Evolutionary conservation across 306 rosid genomes (phyloP).

Genomic region (Pterocarpus macrocarpus): DNA sequence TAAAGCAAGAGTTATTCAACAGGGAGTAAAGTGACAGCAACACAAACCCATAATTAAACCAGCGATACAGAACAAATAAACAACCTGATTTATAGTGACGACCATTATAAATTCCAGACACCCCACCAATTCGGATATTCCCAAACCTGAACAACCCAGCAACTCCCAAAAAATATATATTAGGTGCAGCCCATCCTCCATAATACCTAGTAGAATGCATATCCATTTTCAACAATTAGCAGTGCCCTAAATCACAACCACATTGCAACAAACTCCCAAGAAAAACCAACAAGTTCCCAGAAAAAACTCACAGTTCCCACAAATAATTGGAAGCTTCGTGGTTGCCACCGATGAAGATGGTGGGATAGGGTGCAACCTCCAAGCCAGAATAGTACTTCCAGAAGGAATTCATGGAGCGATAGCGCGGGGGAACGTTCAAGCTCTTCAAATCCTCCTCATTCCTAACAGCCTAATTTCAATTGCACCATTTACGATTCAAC

Average conservation of each 20-base stretch:
- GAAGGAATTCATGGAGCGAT: constrained; percentile 79
- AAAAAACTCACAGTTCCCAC: constrained; percentile 91
- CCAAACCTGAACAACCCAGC: constrained; percentile 95
- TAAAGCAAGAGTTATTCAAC: neutral
- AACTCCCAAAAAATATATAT: constrained; percentile 87
- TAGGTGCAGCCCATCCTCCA: constrained; percentile 99
- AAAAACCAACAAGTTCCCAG: constrained; percentile 21
- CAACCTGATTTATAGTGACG: constrained; percentile 78
- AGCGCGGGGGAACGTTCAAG: constrained; percentile 71
- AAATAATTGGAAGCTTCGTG: constrained; percentile 94
- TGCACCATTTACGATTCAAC: neutral
- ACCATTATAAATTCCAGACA: constrained; percentile 89
- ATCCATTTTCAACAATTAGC: constrained; percentile 21
- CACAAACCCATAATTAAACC: constrained; percentile 25
- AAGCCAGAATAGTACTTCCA: constrained; percentile 94
- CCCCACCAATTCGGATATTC: constrained; percentile 86
- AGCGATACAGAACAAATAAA: constrained; percentile 34
- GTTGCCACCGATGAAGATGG: constrained; percentile 95
- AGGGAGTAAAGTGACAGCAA: neutral
- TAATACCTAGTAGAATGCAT: constrained; percentile 66
- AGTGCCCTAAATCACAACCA: constrained; percentile 2
- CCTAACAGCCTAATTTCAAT: constrained; percentile 73
- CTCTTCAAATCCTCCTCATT: constrained; percentile 81
- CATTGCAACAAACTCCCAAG: neutral
- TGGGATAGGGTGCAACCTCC: constrained; percentile 85